Evolutionary conservation across 2,329 filamentous ascomycete genomes (phyloP).

Genomic region (Stagonosporopsis tanaceti): DNA sequence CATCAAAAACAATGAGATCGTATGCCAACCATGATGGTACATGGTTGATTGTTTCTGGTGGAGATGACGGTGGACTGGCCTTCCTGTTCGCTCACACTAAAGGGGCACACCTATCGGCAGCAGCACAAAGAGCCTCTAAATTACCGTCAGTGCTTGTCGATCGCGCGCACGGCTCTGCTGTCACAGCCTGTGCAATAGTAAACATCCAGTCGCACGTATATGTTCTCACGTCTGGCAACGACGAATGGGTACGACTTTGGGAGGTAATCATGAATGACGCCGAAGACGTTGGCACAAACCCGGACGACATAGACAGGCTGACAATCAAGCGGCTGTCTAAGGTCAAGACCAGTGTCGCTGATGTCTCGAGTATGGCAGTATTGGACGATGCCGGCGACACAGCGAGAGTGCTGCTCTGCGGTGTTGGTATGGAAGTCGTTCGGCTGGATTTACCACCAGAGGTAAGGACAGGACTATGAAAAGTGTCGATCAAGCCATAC

Average conservation of each 20-base stretch:
- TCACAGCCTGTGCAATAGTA: constrained; percentile 64
- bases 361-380: constrained; percentile 61
- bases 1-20: constrained; percentile 68
- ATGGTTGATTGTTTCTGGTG: constrained; percentile 73
- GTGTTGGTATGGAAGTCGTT: constrained; percentile 47
- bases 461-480: neutral
- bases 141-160: constrained; percentile 54
- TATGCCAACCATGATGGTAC: constrained; percentile 41
- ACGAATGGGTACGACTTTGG: constrained; percentile 60
- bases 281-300: neutral
- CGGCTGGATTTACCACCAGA: constrained; percentile 19
- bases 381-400: constrained; percentile 27
- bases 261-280: constrained; percentile 31
- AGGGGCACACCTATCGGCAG: neutral
- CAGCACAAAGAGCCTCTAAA: constrained; percentile 29
- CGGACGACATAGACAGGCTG: constrained; percentile 25
- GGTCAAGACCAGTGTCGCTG: constrained; percentile 60
- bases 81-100: constrained; percentile 41
- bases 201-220: constrained; percentile 19
- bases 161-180: constrained; percentile 74
- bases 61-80: constrained; percentile 85
- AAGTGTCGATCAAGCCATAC: neutral
- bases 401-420: constrained; percentile 40
- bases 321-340: constrained; percentile 43
- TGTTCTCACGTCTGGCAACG: constrained; percentile 53